Base-by-base conservation (phyloP, 2,329 filamentous ascomycete species). In the Parascedosporium putredinis region DNA sequence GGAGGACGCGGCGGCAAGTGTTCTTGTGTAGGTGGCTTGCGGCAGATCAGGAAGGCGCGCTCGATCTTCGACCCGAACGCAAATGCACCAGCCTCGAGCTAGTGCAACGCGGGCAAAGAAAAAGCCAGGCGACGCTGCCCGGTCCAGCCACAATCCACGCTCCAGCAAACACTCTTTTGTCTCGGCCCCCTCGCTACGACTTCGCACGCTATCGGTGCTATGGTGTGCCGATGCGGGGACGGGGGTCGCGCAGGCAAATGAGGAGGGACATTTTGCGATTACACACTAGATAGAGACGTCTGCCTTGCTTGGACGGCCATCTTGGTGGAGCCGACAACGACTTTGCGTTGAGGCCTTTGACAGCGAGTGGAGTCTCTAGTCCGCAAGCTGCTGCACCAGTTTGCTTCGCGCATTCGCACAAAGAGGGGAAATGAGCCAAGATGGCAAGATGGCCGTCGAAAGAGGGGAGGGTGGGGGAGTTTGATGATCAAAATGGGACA, bases 391-490 rank as follows among this genome's bases (percentile, higher is more conserved):
- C 36, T 40, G 36, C 36, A 40, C 36, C 36, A 40, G 36, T 18
- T 40, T 34, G n/a, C 18, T 40, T 40, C 18, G 36, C 36, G 22
- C 36, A 18, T 20, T 40, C 36, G 36, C 36, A 20, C 36, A 40
- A 40, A 40, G 36, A 40, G 36, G 36, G 36, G 36, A 40, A 40
- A 40, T 40, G 36, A 40, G 36, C 36, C n/a, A 40, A 40, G 36
- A n/a, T 40, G 36, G 36, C 18, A 40, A 31, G 27, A 31, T 31
- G 27, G 27, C 27, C 27, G 27, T 12, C 7, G 36, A 40, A 20
- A 9, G 36, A 20, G 36, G 36, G 18, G 36, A 18, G 36, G 16
- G 36, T 40, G 36, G 36, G 36, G 36, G 36, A 18, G 18, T 40
- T 9, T 40, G 36, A 40, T 40, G 36, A 40, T 40, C 36, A 20